phyloP scores from a whole-genome alignment of 192 early-diverging fungal genomes.

The Coemansia sp. region DNA sequence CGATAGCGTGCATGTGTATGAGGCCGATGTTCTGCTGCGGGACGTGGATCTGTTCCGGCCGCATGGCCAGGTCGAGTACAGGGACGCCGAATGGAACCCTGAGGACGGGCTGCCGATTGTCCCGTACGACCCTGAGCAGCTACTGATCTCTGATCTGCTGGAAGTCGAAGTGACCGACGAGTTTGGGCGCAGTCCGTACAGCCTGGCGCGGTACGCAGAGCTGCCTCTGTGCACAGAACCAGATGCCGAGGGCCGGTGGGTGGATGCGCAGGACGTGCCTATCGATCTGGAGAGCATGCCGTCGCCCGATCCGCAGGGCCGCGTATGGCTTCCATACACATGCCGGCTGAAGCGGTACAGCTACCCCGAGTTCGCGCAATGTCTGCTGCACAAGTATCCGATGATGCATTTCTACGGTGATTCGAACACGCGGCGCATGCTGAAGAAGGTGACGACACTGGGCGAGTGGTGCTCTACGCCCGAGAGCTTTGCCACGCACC shows the following conservation, averaged over 20 bases:
- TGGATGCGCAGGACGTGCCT: conserved; percentile 16
- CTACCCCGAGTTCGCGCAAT: conserved; percentile 39
- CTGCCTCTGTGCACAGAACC: conserved; percentile 45
- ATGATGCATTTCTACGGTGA: conserved; percentile 52
- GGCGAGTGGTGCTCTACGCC: conserved; percentile 44
- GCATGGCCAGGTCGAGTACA: conserved; percentile 44
- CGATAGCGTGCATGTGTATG: conserved; percentile 51
- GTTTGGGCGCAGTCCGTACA: neutral
- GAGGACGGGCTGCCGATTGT: conserved; percentile 34
- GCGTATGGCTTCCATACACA: conserved; percentile 52
- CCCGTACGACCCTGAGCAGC: conserved; percentile 30
- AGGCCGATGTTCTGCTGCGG: conserved; percentile 46
- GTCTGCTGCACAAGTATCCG: conserved; percentile 35
- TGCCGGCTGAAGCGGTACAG: conserved; percentile 39
- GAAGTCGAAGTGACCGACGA: conserved; percentile 2
- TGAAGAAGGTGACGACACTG: conserved; percentile 47
- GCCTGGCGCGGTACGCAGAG: conserved; percentile 23
- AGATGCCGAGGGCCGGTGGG: conserved; percentile 48
- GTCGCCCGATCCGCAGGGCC: conserved; percentile 21
- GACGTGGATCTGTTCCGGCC: conserved; percentile 45
- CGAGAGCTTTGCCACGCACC: conserved; percentile 5
- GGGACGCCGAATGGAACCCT: conserved; percentile 54
- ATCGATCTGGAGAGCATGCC: conserved; percentile 1
- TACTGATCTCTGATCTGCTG: conserved; percentile 18
- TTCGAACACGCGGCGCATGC: conserved; percentile 52